Evolutionary conservation across 164 flowering plant species (phyloP).

Genomic region (Chimonanthus praecox): DNA sequence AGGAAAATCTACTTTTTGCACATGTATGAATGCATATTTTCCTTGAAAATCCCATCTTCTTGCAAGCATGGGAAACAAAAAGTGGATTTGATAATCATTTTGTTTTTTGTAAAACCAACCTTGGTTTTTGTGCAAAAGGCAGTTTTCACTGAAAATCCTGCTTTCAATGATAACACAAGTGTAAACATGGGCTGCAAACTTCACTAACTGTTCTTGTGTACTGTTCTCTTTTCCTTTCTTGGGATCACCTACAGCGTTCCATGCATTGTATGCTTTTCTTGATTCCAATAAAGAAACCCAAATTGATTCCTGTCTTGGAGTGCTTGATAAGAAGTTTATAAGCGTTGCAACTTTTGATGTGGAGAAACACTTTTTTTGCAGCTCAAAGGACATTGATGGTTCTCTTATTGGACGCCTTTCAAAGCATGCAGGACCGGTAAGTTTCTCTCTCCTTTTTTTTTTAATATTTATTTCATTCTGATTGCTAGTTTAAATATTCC

Average conservation of each 20-base stretch:
- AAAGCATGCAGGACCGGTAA: conserved; percentile 85
- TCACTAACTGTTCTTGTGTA: too few relatives aligned
- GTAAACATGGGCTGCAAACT: too few relatives aligned
- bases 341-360: neutral
- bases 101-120: too few relatives aligned
- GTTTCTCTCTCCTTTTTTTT: conserved; percentile 17
- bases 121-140: too few relatives aligned
- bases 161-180: neutral
- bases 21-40: too few relatives aligned
- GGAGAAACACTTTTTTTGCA: conserved; percentile 16
- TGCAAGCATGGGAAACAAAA: too few relatives aligned
- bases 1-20: too few relatives aligned
- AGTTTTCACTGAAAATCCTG: neutral
- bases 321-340: neutral
- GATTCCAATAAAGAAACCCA: neutral
- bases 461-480: neutral
- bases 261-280: neutral
- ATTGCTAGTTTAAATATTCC: neutral
- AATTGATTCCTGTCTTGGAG: neutral
- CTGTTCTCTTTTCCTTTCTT: neutral
- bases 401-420: conserved; percentile 59
- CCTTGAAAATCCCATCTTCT: too few relatives aligned
- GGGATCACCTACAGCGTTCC: neutral
- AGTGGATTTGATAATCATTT: too few relatives aligned
- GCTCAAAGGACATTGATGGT: conserved; percentile 42